phyloP scores from a whole-genome alignment of 2,329 filamentous ascomycete species.

The Cercospora canescens region DNA sequence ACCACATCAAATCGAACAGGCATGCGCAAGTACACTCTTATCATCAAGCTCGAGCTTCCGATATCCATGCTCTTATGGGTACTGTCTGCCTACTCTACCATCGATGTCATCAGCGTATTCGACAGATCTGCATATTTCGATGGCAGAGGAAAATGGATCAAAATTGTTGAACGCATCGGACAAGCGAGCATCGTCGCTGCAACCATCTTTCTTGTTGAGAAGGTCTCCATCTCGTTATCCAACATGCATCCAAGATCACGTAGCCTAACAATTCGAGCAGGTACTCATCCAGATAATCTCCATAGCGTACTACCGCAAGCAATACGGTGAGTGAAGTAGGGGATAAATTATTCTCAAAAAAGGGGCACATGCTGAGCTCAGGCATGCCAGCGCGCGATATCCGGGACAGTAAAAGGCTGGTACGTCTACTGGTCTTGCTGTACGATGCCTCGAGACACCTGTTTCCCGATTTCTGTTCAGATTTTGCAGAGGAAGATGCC shows the following conservation, averaged over 20 bases:
- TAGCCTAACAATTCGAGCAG: not conserved
- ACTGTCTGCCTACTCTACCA: slow-evolving; percentile 62
- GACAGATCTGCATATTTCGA: slow-evolving; percentile 21
- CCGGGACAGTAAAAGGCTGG: slow-evolving; percentile 74
- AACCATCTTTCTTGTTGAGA: slow-evolving; percentile 65
- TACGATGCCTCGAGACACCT: slow-evolving; percentile 78
- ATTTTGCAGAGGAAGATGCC: slow-evolving; percentile 79
- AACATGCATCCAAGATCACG: not conserved
- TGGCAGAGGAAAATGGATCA: slow-evolving; percentile 18
- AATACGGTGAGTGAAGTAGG: slow-evolving; percentile 51
- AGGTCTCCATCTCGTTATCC: slow-evolving; percentile 42
- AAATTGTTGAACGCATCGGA: slow-evolving; percentile 56
- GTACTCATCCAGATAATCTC: slow-evolving; percentile 68
- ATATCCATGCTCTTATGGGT: slow-evolving; percentile 70
- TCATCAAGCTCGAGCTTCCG: slow-evolving; percentile 64
- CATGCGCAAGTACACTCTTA: slow-evolving; percentile 68
- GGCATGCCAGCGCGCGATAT: slow-evolving; percentile 58
- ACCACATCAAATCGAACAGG: not conserved
- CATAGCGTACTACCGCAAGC: slow-evolving; percentile 70
- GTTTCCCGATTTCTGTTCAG: slow-evolving; percentile 78
- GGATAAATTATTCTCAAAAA: not conserved
- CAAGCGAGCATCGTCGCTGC: slow-evolving; percentile 60
- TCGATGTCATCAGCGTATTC: slow-evolving; percentile 44
- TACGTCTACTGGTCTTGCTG: slow-evolving; percentile 71
- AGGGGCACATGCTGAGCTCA: slow-evolving; percentile 36